phyloP scores from a whole-genome alignment of 1,139 yeast genomes.

The Protomyces inouyei region DNA sequence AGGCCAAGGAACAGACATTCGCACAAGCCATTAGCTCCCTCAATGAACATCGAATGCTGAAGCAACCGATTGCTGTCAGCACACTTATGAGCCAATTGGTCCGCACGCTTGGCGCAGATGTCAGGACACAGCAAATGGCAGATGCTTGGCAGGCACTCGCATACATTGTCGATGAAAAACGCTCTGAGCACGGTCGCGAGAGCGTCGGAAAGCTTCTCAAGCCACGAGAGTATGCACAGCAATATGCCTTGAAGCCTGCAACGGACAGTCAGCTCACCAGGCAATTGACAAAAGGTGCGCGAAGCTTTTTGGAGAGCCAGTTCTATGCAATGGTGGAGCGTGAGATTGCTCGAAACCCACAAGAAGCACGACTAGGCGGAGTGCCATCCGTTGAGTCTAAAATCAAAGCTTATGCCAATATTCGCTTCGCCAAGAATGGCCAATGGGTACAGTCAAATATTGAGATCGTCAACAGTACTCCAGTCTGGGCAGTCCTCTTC shows the following conservation, averaged over 20 bases:
- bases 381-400: slow-evolving; percentile 70
- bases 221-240: slow-evolving; percentile 49
- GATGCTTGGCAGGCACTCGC: slow-evolving; percentile 42
- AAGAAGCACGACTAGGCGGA: slow-evolving; percentile 52
- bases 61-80: slow-evolving; percentile 12
- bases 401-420: slow-evolving; percentile 58
- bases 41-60: slow-evolving; percentile 17
- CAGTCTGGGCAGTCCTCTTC: slow-evolving; percentile 87
- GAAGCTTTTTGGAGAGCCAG: slow-evolving; percentile 65
- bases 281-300: slow-evolving; percentile 55
- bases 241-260: slow-evolving; percentile 39
- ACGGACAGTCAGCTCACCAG: slow-evolving; percentile 37
- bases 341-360: slow-evolving; percentile 59
- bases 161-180: slow-evolving; percentile 36
- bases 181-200: slow-evolving; percentile 34
- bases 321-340: slow-evolving; percentile 70
- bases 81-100: slow-evolving; percentile 14
- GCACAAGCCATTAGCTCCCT: slow-evolving; percentile 14
- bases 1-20: slow-evolving; percentile 13
- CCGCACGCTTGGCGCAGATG: slow-evolving; percentile 7
- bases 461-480: slow-evolving; percentile 66
- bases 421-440: slow-evolving; percentile 43
- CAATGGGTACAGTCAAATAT: slow-evolving; percentile 51
- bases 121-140: slow-evolving; percentile 38
- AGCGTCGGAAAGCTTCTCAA: slow-evolving; percentile 35